Conservation (phyloP, 331 rosid species). For the Prunus yedoensis region DNA sequence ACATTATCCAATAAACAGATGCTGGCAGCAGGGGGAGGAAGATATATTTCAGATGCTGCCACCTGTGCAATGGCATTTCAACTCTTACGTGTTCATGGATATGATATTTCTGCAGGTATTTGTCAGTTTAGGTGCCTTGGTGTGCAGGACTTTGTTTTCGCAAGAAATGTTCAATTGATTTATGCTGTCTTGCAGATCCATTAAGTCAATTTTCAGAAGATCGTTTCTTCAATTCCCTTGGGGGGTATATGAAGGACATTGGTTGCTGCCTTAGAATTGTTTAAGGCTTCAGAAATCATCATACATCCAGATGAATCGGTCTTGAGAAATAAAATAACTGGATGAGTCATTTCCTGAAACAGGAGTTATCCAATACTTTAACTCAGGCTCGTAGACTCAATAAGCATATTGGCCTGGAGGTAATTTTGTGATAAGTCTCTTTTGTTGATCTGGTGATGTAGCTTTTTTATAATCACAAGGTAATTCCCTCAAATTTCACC, state of each 20-base stretch:
- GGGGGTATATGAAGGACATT: conserved; percentile 60
- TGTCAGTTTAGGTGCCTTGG: too few species aligned
- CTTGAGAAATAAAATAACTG: conserved; percentile 47
- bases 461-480: neutral
- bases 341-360: conserved; percentile 53
- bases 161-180: too few species aligned
- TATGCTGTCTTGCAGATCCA: too few species aligned
- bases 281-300: conserved; percentile 61
- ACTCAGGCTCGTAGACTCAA: conserved; percentile 25
- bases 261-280: conserved; percentile 59
- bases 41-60: too few species aligned
- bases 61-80: too few species aligned
- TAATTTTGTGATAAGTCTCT: conserved; percentile 23
- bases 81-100: too few species aligned
- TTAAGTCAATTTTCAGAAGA: too few species aligned
- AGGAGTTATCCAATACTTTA: conserved; percentile 24
- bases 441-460: neutral
- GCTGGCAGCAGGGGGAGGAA: too few species aligned
- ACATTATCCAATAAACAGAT: too few species aligned
- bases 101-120: too few species aligned
- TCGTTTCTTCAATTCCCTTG: too few species aligned
- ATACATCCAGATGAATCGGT: conserved; percentile 54
- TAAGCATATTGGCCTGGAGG: conserved; percentile 54
- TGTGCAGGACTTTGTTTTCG: too few species aligned
- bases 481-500: conserved; percentile 10